Conservation (phyloP, 805 yeast genomes). For the Lachancea meyersii region DNA sequence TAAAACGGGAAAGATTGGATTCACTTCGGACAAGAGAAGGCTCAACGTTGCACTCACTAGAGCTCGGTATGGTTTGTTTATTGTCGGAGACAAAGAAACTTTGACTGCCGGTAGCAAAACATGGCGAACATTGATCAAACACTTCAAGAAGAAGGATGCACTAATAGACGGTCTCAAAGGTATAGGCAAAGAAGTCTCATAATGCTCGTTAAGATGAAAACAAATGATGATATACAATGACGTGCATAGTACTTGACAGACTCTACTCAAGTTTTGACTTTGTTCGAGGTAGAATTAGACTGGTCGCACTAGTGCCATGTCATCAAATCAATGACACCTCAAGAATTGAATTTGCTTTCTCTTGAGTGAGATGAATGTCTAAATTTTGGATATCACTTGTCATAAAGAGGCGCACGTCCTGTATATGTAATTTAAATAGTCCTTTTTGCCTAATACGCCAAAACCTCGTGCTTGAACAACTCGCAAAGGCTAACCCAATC, state of each 20-base stretch:
- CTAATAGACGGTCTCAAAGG: background rate
- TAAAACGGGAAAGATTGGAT: background rate
- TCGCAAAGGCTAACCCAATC: conserved; percentile 11
- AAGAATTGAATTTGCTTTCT: background rate
- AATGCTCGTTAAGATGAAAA: no score
- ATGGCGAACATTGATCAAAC: background rate
- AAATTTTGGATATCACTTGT: no score
- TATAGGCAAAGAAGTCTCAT: no score
- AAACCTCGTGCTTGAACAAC: conserved; percentile 5
- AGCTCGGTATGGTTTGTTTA: background rate
- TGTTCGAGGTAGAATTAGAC: no score
- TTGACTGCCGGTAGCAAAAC: background rate
- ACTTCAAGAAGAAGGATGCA: background rate
- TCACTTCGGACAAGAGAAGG: background rate
- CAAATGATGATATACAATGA: no score
- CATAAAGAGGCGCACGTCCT: no score
- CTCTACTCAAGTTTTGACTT: no score
- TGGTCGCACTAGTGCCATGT: background rate
- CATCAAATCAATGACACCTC: background rate
- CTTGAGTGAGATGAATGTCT: background rate
- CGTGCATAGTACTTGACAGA: no score
- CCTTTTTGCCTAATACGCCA: background rate
- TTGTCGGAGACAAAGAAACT: background rate
- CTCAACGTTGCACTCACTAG: conserved; percentile 4
- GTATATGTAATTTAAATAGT: no score